Evolutionary conservation across 73 alveolate genomes (phyloP).

Genomic region (Paraurostyla sp.): DNA sequence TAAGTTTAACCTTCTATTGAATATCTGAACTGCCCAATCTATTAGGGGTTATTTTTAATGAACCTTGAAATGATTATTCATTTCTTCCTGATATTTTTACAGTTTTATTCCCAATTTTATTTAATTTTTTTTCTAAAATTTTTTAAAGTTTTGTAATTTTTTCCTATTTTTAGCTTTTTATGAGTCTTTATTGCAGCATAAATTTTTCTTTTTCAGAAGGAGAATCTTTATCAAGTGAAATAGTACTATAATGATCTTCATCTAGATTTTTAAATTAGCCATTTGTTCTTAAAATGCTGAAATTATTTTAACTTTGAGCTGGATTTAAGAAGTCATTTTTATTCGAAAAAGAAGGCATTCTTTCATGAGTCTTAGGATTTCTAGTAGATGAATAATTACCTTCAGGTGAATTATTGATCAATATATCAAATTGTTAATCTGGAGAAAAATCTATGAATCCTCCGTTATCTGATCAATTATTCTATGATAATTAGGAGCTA

Average conservation of each 20-base stretch:
- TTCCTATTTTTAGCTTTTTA: neutral
- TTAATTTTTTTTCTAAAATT: neutral
- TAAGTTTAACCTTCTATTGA: neutral
- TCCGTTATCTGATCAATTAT: neutral
- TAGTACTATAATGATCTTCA: conserved; percentile 12
- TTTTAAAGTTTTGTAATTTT: neutral
- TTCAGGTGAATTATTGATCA: neutral
- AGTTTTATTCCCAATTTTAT: conserved; percentile 8
- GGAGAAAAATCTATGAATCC: neutral
- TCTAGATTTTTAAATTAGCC: neutral
- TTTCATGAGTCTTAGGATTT: neutral
- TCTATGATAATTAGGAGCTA: neutral
- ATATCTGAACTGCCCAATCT: neutral
- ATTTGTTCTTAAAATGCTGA: neutral
- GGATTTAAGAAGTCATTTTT: neutral
- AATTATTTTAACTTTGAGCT: neutral
- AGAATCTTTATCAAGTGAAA: conserved; percentile 4
- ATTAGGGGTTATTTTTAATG: neutral
- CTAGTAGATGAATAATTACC: neutral
- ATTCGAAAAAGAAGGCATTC: conserved; percentile 11
- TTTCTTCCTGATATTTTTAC: conserved; percentile 8
- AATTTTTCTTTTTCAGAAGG: neutral
- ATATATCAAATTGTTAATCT: neutral
- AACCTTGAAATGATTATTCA: neutral
- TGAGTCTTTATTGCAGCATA: neutral